Conservation (phyloP, 2,329 filamentous ascomycete species). For the Aureobasidium sp. region DNA sequence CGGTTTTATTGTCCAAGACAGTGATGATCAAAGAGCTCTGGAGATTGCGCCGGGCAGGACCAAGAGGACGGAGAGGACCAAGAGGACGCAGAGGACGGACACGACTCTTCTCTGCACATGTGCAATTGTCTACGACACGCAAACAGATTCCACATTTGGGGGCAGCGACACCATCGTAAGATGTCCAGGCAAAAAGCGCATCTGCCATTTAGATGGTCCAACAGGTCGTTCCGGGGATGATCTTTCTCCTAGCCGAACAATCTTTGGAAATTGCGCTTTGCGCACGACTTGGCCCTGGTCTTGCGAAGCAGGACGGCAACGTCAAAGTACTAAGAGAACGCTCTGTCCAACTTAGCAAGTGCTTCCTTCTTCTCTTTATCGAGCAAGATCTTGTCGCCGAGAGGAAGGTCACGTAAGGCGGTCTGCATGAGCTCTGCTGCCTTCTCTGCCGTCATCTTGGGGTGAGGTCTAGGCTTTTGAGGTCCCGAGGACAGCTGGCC, state of each 20-base stretch:
- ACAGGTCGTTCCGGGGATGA: no score
- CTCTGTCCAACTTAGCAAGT: constrained; percentile 38
- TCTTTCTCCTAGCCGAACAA: neutral
- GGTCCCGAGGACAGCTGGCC: neutral
- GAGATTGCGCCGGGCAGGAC: no score
- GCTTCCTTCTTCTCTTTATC: constrained; percentile 37
- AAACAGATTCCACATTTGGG: no score
- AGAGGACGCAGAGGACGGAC: no score
- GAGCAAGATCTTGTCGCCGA: constrained; percentile 28
- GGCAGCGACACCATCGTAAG: no score
- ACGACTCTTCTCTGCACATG: no score
- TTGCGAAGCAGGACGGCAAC: neutral
- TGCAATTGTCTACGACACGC: no score
- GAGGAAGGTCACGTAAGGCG: constrained; percentile 38
- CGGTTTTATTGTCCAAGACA: no score
- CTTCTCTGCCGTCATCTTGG: constrained; percentile 31
- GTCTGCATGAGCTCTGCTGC: constrained; percentile 41
- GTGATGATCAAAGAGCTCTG: no score
- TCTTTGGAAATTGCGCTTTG: neutral
- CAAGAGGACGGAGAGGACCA: no score
- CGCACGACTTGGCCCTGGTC: neutral
- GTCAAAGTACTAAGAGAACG: constrained; percentile 9
- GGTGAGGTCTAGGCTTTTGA: constrained; percentile 17
- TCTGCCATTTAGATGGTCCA: no score
- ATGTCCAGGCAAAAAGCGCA: no score